Conservation (phyloP, 176 grass and related monocot species). For the Ensete ventricosum region DNA sequence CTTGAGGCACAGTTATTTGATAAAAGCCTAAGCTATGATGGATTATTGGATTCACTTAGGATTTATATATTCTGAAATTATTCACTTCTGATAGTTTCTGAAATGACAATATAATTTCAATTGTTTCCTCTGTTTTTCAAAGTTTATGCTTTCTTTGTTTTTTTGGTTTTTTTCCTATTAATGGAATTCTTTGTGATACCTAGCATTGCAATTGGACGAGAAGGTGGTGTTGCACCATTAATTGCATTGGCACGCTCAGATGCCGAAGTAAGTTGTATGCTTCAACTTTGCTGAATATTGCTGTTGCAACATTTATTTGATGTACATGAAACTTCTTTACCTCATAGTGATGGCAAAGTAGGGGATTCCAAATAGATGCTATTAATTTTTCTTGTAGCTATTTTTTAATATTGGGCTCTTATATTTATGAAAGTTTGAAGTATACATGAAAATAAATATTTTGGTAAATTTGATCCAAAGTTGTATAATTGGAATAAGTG, state of each 20-base stretch:
- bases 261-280: conserved; percentile 64
- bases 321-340: background rate
- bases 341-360: background rate
- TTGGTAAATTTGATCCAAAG: background rate
- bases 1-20: background rate
- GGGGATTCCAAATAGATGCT: background rate
- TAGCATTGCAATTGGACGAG: conserved; percentile 97
- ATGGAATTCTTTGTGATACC: conserved; percentile 24
- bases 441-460: background rate
- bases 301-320: background rate
- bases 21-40: background rate
- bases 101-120: too few species aligned
- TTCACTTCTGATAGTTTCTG: background rate
- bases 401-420: background rate
- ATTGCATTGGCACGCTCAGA: conserved; percentile 85
- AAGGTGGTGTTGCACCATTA: conserved; percentile 87
- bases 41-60: background rate
- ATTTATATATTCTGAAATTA: background rate
- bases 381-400: background rate
- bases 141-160: conserved; percentile 2
- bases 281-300: background rate
- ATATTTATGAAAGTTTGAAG: background rate
- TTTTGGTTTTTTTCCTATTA: background rate
- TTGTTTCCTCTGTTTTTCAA: background rate
- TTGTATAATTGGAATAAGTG: background rate